A percentile compares a stretch with the other conserved stretches of the same genome.
These are phyloP conservation scores for Jaapia argillacea DNA, from an alignment of 768 basidiomycete species.

Conservation along the genomic window DNA sequence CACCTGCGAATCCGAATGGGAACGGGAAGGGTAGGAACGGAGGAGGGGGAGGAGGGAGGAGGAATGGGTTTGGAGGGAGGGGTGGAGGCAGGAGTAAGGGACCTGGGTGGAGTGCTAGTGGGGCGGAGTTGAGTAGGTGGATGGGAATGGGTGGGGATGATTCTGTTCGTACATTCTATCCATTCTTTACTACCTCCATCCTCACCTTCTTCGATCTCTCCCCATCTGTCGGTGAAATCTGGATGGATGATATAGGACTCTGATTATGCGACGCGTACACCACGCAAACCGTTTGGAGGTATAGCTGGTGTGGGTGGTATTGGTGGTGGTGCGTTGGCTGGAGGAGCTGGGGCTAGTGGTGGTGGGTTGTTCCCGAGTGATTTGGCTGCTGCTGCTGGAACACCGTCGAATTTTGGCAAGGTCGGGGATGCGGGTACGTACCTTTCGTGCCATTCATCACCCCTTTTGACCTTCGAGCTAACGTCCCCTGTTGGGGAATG, in stretches of 20 bases:
- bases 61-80: no score
- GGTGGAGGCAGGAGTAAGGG: constrained; percentile 32
- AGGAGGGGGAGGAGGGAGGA: constrained; percentile 20
- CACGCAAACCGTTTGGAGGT: constrained; percentile 53
- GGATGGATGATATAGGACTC: constrained; percentile 54
- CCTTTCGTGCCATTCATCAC: neutral
- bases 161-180: constrained; percentile 29
- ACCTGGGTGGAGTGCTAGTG: constrained; percentile 71
- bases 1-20: constrained; percentile 14
- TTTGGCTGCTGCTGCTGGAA: constrained; percentile 57
- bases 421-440: constrained; percentile 66
- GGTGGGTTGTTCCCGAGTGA: constrained; percentile 55
- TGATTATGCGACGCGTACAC: constrained; percentile 55
- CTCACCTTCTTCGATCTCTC: constrained; percentile 3
- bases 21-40: constrained; percentile 21
- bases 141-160: constrained; percentile 67
- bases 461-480: no score
- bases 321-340: constrained; percentile 44
- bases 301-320: constrained; percentile 17
- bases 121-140: constrained; percentile 69
- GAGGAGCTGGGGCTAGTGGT: constrained; percentile 33
- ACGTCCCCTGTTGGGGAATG: no score
- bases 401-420: constrained; percentile 80
- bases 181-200: neutral
- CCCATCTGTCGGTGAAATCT: constrained; percentile 3